These are phyloP conservation scores for Dactylellina parvicollis DNA, from an alignment of 2,329 filamentous ascomycete genomes.

Conservation along the genomic window DNA sequence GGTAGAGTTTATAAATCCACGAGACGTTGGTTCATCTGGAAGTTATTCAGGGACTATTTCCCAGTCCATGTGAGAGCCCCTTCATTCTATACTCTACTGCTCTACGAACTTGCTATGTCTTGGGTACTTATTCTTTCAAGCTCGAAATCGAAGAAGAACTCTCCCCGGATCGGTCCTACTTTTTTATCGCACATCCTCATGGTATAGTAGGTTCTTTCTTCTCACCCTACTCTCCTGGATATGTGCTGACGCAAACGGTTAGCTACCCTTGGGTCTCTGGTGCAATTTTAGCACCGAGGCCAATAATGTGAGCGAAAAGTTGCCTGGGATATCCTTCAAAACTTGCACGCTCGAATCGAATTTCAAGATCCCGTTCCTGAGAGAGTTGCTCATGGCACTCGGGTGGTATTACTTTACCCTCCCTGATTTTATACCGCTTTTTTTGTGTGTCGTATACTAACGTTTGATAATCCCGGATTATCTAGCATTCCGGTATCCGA, in stretches of 20 bases:
- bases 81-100: neutral
- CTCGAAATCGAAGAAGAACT: neutral
- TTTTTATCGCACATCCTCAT: slow-evolving; percentile 7
- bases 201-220: neutral
- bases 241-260: neutral
- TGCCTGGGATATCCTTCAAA: neutral
- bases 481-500: neutral
- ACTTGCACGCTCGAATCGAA: neutral
- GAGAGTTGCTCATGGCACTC: neutral
- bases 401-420: neutral
- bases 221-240: neutral
- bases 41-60: slow-evolving; percentile 1
- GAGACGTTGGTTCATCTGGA: neutral
- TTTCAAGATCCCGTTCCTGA: slow-evolving; percentile 3
- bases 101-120: too few species aligned
- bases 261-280: slow-evolving; percentile 5
- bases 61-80: neutral
- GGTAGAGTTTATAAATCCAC: neutral
- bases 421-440: neutral
- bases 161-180: neutral
- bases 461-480: neutral
- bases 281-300: slow-evolving; percentile 7
- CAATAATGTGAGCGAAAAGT: neutral
- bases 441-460: neutral
- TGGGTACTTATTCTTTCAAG: neutral